Evolutionary conservation across 805 yeast genomes (phyloP).

Genomic region (Diddensiella transvaalensis): DNA sequence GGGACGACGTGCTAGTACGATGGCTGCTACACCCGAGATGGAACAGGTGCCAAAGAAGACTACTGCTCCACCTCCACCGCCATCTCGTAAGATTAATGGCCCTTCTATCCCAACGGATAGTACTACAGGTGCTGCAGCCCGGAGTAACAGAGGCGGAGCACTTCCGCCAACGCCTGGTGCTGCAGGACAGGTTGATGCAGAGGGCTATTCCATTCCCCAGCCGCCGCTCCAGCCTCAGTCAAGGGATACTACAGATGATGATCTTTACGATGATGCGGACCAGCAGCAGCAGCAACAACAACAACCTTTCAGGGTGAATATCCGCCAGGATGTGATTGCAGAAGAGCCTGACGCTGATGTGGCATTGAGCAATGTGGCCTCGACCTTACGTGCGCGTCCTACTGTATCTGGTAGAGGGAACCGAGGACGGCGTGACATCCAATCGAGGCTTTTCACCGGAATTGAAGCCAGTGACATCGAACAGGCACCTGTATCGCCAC

Average conservation of each 20-base stretch:
- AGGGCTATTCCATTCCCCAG: conserved; percentile 2
- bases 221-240: conserved; percentile 5
- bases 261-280: conserved; percentile 1
- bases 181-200: background rate
- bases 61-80: conserved; percentile 23
- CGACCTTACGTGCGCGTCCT: conserved; percentile 30
- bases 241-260: background rate
- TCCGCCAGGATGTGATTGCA: conserved; percentile 25
- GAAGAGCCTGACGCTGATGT: conserved; percentile 28
- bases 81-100: conserved; percentile 23
- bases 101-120: conserved; percentile 5
- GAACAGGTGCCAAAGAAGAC: background rate
- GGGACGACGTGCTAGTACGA: conserved; percentile 6
- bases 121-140: background rate
- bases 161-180: conserved; percentile 4
- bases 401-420: conserved; percentile 27
- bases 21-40: conserved; percentile 2
- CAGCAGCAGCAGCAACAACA: conserved; percentile 5
- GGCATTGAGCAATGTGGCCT: conserved; percentile 31
- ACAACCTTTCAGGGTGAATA: conserved; percentile 23
- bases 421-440: conserved; percentile 33
- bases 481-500: conserved; percentile 9
- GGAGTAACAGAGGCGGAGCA: background rate
- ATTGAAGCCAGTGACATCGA: conserved; percentile 26
- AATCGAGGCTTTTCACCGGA: conserved; percentile 29